phyloP scores from a whole-genome alignment of 495 filamentous ascomycete genomes.

The Thermothielavioides terrestris region DNA sequence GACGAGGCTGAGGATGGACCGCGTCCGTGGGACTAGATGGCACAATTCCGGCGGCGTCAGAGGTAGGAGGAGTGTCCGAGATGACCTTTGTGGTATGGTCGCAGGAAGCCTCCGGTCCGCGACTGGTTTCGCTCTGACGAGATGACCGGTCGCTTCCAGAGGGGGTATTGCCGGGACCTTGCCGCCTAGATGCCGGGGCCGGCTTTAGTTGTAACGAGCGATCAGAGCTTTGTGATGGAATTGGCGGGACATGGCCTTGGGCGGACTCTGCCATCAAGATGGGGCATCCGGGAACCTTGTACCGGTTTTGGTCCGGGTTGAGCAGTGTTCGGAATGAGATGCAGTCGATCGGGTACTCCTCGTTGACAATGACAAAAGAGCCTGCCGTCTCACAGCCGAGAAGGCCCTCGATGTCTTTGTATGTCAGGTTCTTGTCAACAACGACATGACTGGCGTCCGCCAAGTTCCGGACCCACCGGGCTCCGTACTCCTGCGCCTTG shows the following conservation, averaged over 20 bases:
- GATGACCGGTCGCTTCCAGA: constrained; percentile 9
- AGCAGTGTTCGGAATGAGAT: constrained; percentile 52
- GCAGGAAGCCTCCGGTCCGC: not conserved
- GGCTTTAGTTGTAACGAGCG: constrained; percentile 26
- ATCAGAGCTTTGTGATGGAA: constrained; percentile 21
- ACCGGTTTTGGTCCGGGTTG: constrained; percentile 49
- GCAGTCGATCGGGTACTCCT: constrained; percentile 72
- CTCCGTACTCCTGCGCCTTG: constrained; percentile 70
- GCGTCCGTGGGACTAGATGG: not conserved
- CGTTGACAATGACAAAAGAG: constrained; percentile 51
- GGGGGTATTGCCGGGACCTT: constrained; percentile 2
- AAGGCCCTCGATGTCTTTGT: constrained; percentile 53
- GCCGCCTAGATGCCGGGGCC: not conserved
- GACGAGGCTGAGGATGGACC: not conserved
- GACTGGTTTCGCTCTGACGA: not conserved
- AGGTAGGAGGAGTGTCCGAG: not conserved
- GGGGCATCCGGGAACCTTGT: constrained; percentile 44
- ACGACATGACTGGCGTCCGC: constrained; percentile 60
- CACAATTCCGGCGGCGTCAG: not conserved
- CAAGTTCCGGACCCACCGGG: constrained; percentile 34
- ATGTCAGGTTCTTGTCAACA: constrained; percentile 62
- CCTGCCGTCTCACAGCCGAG: constrained; percentile 49
- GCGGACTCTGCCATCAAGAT: not conserved
- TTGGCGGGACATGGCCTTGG: constrained; percentile 6
- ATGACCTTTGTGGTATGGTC: not conserved